phyloP scores from a whole-genome alignment of 2,329 filamentous ascomycete genomes.

The Trichoderma guizhouense region DNA sequence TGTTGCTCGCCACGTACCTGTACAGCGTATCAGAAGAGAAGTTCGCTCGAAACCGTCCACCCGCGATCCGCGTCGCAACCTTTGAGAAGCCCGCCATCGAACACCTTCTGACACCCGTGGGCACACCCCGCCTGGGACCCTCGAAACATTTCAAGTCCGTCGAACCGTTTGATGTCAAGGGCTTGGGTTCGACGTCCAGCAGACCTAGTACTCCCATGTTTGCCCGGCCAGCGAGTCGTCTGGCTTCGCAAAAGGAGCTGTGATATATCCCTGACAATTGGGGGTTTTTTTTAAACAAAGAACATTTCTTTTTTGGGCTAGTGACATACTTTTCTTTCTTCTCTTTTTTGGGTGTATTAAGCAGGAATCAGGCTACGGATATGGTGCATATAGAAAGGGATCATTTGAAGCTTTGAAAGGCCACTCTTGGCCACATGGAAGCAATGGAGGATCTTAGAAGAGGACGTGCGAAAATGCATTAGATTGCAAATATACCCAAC shows the following conservation, averaged over 20 bases:
- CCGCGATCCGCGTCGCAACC: constrained; percentile 64
- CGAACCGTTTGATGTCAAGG: constrained; percentile 41
- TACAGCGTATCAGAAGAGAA: constrained; percentile 69
- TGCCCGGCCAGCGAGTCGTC: constrained; percentile 37
- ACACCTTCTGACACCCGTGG: constrained; percentile 37
- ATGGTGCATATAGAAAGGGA: constrained; percentile 13
- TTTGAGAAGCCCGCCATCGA: constrained; percentile 73
- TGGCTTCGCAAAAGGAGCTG: constrained; percentile 29
- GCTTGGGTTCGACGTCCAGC: constrained; percentile 42
- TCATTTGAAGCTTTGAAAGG: background rate
- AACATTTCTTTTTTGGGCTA: background rate
- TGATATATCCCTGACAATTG: background rate
- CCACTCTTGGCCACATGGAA: background rate
- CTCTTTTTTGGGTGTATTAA: background rate
- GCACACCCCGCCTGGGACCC: constrained; percentile 32
- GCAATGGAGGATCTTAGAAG: background rate
- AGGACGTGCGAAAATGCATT: background rate
- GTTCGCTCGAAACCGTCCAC: constrained; percentile 44
- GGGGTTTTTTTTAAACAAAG: background rate
- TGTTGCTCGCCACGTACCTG: constrained; percentile 78
- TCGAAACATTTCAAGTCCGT: constrained; percentile 32
- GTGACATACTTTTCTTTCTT: background rate
- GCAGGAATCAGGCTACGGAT: background rate
- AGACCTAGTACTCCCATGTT: constrained; percentile 47
- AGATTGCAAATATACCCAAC: background rate